Evolutionary conservation across 1,284 basidiomycete species (phyloP).

Genomic region (Melampsora americana): DNA sequence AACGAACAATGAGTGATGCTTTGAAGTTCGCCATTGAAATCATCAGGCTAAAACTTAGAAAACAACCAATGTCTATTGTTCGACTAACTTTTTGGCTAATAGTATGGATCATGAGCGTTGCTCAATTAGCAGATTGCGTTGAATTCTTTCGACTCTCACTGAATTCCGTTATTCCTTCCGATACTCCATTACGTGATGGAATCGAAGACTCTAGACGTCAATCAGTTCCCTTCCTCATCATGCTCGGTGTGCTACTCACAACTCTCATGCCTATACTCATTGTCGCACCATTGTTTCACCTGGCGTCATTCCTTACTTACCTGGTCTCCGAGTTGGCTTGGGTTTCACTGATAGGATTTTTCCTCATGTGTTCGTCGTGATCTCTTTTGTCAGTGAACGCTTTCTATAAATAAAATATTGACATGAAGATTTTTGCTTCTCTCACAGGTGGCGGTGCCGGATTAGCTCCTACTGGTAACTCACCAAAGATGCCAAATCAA

Average conservation of each 20-base stretch:
- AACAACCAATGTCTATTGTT: not conserved
- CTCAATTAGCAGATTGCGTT: not conserved
- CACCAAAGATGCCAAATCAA: not conserved
- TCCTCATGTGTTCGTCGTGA: not conserved
- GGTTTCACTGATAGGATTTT: not conserved
- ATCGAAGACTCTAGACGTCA: slow-evolving; percentile 4
- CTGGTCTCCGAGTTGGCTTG: not conserved
- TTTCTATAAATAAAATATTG: not conserved
- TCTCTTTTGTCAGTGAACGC: not conserved
- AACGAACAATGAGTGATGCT: not conserved
- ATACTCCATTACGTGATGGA: not conserved
- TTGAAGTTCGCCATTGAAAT: not conserved
- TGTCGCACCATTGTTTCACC: not conserved
- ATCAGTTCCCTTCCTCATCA: not conserved
- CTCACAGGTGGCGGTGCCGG: slow-evolving; percentile 3
- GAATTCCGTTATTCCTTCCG: not conserved
- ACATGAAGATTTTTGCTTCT: not conserved
- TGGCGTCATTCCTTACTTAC: not conserved
- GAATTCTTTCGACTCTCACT: not conserved
- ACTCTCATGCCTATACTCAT: not conserved
- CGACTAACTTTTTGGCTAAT: not conserved
- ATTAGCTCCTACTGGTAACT: not conserved
- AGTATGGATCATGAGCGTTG: slow-evolving; percentile 1
- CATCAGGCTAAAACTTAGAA: not conserved
- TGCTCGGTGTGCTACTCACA: not conserved